These are phyloP conservation scores for Hemisphaericaspora xylofermentans DNA, from an alignment of 1,139 yeast genomes.

Conservation along the genomic window DNA sequence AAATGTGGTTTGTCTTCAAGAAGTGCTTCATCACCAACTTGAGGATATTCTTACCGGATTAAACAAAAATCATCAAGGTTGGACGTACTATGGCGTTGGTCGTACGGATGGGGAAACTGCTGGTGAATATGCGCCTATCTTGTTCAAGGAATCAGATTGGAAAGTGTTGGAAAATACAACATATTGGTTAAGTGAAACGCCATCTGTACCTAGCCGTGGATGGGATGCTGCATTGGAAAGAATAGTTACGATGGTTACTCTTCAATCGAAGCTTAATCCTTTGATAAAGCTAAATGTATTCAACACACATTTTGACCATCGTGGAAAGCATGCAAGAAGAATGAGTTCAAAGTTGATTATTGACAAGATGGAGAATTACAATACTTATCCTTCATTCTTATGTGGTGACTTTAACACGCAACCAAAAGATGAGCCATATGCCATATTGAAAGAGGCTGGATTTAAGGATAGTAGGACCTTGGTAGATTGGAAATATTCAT, in stretches of 20 bases:
- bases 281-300: slow-evolving; percentile 39
- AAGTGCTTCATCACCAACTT: slow-evolving; percentile 52
- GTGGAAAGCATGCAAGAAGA: slow-evolving; percentile 47
- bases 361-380: slow-evolving; percentile 37
- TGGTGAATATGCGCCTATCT: slow-evolving; percentile 49
- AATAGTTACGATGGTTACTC: slow-evolving; percentile 42
- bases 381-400: slow-evolving; percentile 40
- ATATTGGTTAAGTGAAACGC: slow-evolving; percentile 46
- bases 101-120: slow-evolving; percentile 44
- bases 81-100: slow-evolving; percentile 49
- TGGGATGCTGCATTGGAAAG: slow-evolving; percentile 46
- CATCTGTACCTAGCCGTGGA: slow-evolving; percentile 39
- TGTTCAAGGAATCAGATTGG: slow-evolving; percentile 32
- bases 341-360: slow-evolving; percentile 49
- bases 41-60: slow-evolving; percentile 41
- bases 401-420: slow-evolving; percentile 59
- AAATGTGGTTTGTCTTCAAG: slow-evolving; percentile 52
- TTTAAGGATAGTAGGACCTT: slow-evolving; percentile 34
- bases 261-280: slow-evolving; percentile 23
- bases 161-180: slow-evolving; percentile 32
- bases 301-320: slow-evolving; percentile 61
- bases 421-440: slow-evolving; percentile 51
- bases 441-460: slow-evolving; percentile 33
- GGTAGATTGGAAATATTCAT: slow-evolving; percentile 22
- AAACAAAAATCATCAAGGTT: slow-evolving; percentile 24